Evolutionary conservation across 768 basidiomycete genomes (phyloP).

Genomic region (Lentinula raphanica): DNA sequence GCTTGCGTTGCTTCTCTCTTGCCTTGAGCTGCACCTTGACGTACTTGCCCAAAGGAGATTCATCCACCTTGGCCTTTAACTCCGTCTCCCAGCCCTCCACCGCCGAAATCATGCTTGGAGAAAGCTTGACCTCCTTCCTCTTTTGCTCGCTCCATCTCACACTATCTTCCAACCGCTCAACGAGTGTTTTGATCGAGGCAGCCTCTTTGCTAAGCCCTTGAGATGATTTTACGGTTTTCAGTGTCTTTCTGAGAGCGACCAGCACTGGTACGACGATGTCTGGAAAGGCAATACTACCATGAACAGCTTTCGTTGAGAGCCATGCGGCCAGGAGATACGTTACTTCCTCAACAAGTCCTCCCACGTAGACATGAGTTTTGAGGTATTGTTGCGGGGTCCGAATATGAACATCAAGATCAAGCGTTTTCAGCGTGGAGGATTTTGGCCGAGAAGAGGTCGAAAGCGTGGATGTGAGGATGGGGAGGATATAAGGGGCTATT

Average conservation of each 20-base stretch:
- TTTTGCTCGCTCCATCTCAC: slow-evolving; percentile 69
- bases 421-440: slow-evolving; percentile 77
- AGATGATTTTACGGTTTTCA: slow-evolving; percentile 61
- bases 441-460: slow-evolving; percentile 67
- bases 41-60: slow-evolving; percentile 78
- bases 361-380: slow-evolving; percentile 80
- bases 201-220: slow-evolving; percentile 50
- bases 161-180: slow-evolving; percentile 87
- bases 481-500: slow-evolving; percentile 79
- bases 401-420: slow-evolving; percentile 85
- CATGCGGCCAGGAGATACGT: slow-evolving; percentile 77
- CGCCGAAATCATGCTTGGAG: slow-evolving; percentile 63
- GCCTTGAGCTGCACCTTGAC: slow-evolving; percentile 77
- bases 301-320: slow-evolving; percentile 64
- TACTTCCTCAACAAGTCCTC: slow-evolving; percentile 79
- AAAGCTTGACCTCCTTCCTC: slow-evolving; percentile 67
- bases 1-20: slow-evolving; percentile 63
- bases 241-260: slow-evolving; percentile 61
- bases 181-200: slow-evolving; percentile 61
- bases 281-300: slow-evolving; percentile 89
- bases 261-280: slow-evolving; percentile 82
- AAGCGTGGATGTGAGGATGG: slow-evolving; percentile 76
- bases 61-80: slow-evolving; percentile 51
- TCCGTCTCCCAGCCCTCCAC: slow-evolving; percentile 71
- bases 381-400: slow-evolving; percentile 85